phyloP scores from a whole-genome alignment of 345 rosid species.

The Cardamine occulta region DNA sequence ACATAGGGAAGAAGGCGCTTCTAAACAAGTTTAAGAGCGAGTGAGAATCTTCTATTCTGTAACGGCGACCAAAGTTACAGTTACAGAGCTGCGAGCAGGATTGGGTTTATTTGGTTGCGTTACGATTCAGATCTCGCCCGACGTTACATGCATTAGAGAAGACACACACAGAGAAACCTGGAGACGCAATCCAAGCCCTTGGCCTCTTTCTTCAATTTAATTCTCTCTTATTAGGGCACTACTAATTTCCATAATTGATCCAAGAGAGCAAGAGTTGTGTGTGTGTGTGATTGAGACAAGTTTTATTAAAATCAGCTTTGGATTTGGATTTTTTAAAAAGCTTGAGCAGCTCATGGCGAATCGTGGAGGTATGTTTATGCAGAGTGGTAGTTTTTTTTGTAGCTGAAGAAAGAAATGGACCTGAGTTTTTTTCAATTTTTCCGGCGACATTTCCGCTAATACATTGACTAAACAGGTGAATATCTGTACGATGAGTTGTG shows the following conservation, averaged over 20 bases:
- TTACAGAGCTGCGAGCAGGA: constrained; percentile 7
- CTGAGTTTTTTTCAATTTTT: not conserved
- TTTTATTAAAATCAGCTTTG: not conserved
- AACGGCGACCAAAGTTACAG: constrained; percentile 39
- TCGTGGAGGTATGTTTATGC: constrained; percentile 54
- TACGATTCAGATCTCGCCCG: constrained; percentile 50
- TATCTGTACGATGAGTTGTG: constrained; percentile 72
- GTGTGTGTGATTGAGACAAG: not conserved
- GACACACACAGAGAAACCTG: constrained; percentile 10
- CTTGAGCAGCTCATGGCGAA: constrained; percentile 52
- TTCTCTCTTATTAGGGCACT: constrained; percentile 27
- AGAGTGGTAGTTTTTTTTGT: constrained; percentile 31
- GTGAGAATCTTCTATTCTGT: not conserved
- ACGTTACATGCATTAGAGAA: constrained; percentile 41
- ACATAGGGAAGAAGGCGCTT: not conserved
- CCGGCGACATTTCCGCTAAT: constrained; percentile 22
- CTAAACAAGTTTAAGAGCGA: not conserved
- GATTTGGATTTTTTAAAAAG: not conserved
- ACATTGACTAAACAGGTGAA: constrained; percentile 25
- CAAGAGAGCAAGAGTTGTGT: not conserved
- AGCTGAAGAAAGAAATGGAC: constrained; percentile 20
- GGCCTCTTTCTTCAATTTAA: constrained; percentile 6
- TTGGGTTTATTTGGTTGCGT: constrained; percentile 43
- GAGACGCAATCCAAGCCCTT: constrained; percentile 34
- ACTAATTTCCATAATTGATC: constrained; percentile 1